Base-by-base conservation (phyloP, 495 filamentous ascomycete genomes). In the Geopyxis carbonaria region DNA sequence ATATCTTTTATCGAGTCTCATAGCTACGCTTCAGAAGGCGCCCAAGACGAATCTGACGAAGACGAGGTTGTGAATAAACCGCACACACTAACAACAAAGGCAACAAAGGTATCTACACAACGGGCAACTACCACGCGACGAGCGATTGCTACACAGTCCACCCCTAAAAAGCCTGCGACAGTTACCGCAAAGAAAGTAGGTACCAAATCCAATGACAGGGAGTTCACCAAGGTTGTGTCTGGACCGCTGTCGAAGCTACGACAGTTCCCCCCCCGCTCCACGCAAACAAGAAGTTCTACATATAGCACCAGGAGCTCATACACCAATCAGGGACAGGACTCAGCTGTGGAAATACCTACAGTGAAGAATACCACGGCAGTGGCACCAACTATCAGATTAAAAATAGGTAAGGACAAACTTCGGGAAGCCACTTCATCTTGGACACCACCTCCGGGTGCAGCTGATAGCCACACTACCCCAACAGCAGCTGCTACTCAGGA, bases 51-150 rank as follows among this genome's bases (percentile, higher is more conserved):
- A 13, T 46, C 47, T 25, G 59, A 57, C 29, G 46, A 55, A 7
- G 53, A 45, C 13, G 60, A 67, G 41, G 55, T 62, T 19, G 65
- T 67, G 23, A 63, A 62, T 57, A 62, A 63, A 33, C 43, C 56
- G 22, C 52, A 56, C 23, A 47, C 57, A 13, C 20, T 21, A 16
- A 25, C 36, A n/a, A n/a, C n/a, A n/a, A n/a, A n/a, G n/a, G n/a
- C n/a, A n/a, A n/a, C 9, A 39, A 39, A 39, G 5, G 22, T 4
- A 15, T 28, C 18, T n/a, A 15, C 36, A 15, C 24, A 27, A 11
- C 36, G 36, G 13, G 36, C 22, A 13, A 22, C 24, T 22, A 14
- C 36, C 21, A 13, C 23, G 9, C 14, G 36, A 10, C 18, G 13
- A 28, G 34, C 34, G 13, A 15, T 22, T 7, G 59, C 50, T 15